Conservation (phyloP, 2,329 filamentous ascomycete species). For the Allantophomopsis lycopodina region DNA sequence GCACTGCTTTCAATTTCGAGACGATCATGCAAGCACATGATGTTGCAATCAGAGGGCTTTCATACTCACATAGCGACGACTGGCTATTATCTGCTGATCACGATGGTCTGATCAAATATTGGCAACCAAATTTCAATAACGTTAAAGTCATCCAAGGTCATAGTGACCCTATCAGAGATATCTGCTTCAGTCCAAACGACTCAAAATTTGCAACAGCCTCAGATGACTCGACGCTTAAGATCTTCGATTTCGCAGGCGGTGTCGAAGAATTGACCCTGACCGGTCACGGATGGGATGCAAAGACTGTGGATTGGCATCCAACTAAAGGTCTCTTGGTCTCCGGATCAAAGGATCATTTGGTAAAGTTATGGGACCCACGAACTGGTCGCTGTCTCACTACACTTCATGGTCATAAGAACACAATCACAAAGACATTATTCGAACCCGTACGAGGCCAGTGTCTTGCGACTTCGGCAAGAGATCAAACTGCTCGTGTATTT, state of each 20-base stretch:
- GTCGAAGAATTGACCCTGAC: slow-evolving; percentile 71
- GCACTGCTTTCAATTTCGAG: slow-evolving; percentile 97
- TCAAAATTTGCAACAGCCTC: slow-evolving; percentile 93
- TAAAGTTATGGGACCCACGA: slow-evolving; percentile 97
- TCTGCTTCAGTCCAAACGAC: slow-evolving; percentile 89
- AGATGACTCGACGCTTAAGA: slow-evolving; percentile 85
- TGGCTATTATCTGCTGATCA: slow-evolving; percentile 96
- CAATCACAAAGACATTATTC: slow-evolving; percentile 84
- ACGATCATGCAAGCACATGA: slow-evolving; percentile 98
- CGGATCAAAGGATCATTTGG: slow-evolving; percentile 91
- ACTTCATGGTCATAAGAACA: slow-evolving; percentile 93
- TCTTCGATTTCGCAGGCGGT: slow-evolving; percentile 88
- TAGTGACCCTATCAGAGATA: slow-evolving; percentile 74
- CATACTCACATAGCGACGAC: slow-evolving; percentile 91
- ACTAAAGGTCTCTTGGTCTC: slow-evolving; percentile 89
- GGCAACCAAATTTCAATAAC: slow-evolving; percentile 98
- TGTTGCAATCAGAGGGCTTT: slow-evolving; percentile 65
- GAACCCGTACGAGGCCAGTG: slow-evolving; percentile 74
- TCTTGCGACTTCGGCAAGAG: slow-evolving; percentile 82
- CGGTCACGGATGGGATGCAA: slow-evolving; percentile 97
- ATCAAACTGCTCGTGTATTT: slow-evolving; percentile 86
- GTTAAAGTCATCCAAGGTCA: slow-evolving; percentile 91
- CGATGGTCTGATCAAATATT: slow-evolving; percentile 93
- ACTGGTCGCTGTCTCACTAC: slow-evolving; percentile 83
- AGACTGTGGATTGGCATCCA: slow-evolving; percentile 95